Evolutionary conservation across 2,329 filamentous ascomycete species (phyloP).

Genomic region (Nothophaeocryptopus gaeumannii): DNA sequence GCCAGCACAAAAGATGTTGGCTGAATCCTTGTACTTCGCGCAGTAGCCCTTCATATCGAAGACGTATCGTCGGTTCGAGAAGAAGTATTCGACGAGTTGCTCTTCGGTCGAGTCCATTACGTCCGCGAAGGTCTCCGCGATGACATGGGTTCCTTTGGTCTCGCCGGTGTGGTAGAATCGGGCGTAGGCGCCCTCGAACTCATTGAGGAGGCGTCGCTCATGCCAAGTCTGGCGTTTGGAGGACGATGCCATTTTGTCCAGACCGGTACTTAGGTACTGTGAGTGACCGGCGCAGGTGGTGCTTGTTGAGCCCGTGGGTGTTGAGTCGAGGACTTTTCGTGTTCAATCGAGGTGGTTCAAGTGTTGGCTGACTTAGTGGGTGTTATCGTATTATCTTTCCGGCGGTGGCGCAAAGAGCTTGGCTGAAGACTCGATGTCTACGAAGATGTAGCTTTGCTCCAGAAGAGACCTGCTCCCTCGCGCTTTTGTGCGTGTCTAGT

Average conservation of each 20-base stretch:
- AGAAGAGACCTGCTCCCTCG: no score
- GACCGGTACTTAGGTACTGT: no score
- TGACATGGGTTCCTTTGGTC: background rate
- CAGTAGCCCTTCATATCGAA: slow-evolving; percentile 1
- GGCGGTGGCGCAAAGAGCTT: no score
- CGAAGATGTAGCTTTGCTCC: no score
- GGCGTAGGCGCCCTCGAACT: slow-evolving; percentile 11
- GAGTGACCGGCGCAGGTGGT: no score
- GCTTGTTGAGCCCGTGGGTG: no score
- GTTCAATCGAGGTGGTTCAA: no score
- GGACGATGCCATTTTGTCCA: slow-evolving; percentile 15
- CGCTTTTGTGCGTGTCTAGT: no score
- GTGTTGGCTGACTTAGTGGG: no score
- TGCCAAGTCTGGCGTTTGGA: slow-evolving; percentile 11
- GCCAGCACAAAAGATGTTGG: slow-evolving; percentile 5
- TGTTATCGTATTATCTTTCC: no score
- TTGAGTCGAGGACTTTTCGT: no score
- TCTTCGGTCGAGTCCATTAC: slow-evolving; percentile 4
- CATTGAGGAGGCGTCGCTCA: slow-evolving; percentile 8
- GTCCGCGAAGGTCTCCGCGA: slow-evolving; percentile 4
- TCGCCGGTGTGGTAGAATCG: slow-evolving; percentile 7
- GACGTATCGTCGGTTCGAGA: slow-evolving; percentile 1
- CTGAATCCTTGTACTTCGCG: slow-evolving; percentile 1
- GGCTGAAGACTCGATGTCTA: no score
- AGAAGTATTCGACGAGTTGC: background rate